Evolutionary conservation across 192 early-diverging fungal species (phyloP), one percentile per base, ranked within the genome.

Genomic region (Gigaspora rosea): DNA sequence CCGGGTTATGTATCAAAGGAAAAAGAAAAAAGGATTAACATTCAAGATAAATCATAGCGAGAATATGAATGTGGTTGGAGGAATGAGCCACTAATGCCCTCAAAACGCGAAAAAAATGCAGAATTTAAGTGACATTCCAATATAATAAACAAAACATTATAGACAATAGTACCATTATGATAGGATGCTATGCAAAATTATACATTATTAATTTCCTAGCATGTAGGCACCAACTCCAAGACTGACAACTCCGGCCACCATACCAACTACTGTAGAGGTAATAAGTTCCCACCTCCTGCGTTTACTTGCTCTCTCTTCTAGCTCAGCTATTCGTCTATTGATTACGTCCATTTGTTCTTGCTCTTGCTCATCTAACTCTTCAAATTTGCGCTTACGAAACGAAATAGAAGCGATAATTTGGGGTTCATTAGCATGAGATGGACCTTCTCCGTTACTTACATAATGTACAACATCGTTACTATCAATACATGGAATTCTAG

Each of bases 271-370:
- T 18, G 64, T 66, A 20, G 64, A 36, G 3, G 33, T 47, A 9
- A 66, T n/a, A 10, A 36, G 7, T n/a, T 66, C 64, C 64, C 64
- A 66, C 18, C 46, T 66, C 46, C 64, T 66, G 41, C 64, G 64
- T 66, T 66, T 66, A 66, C n/a, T 66, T 2, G 64, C 36, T 46
- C 8, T 15, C 10, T 66, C 64, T 46, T 66, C 64, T n/a, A 66
- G n/a, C n/a, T n/a, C 36, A 3, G 64, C 64, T 46, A 66, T n/a
- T n/a, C 18, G 35, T 20, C 46, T 18, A 41, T 47, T 46, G n/a
- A 66, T 35, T n/a, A 2, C 7, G 11, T 11, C 46, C 46, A 66
- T 16, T 69, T 69, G 20, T 0, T 27, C 48, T 50, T n/a, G 18
- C 1, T 51, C 13, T 3, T 27, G n/a, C 4, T 69, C 48, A 3